Evolutionary conservation across 768 basidiomycete genomes (phyloP).

Genomic region (Mycena chlorophos): DNA sequence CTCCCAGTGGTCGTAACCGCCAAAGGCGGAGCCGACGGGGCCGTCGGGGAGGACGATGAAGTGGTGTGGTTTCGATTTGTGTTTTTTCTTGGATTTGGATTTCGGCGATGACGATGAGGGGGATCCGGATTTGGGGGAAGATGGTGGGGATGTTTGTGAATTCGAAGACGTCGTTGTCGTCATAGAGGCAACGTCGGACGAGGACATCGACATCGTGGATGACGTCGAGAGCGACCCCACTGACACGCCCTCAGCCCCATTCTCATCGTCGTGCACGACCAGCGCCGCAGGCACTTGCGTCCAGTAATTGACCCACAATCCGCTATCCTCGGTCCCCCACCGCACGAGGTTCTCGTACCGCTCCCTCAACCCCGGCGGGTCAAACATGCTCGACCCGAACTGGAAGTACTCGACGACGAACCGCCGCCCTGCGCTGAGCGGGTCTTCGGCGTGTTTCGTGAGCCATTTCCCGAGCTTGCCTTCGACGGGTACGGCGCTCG

Average conservation of each 20-base stretch:
- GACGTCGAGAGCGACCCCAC: constrained; percentile 25
- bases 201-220: constrained; percentile 12
- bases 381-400: constrained; percentile 60
- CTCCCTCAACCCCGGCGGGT: constrained; percentile 47
- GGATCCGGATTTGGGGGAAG: background rate
- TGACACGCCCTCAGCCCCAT: constrained; percentile 30
- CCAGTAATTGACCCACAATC: constrained; percentile 62
- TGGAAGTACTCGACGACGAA: constrained; percentile 59
- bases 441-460: constrained; percentile 54
- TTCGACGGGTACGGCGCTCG: constrained; percentile 42
- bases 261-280: constrained; percentile 17
- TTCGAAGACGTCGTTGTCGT: background rate
- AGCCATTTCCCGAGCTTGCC: constrained; percentile 50
- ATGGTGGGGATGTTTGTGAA: background rate
- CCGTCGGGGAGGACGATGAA: constrained; percentile 56
- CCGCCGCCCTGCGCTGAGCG: constrained; percentile 46
- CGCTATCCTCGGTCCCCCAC: constrained; percentile 41
- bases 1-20: constrained; percentile 52
- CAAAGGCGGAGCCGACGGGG: constrained; percentile 39
- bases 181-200: background rate
- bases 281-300: constrained; percentile 34
- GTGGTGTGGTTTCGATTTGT: constrained; percentile 37
- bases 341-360: constrained; percentile 49
- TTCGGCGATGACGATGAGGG: background rate
- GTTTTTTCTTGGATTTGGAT: constrained; percentile 27